Evolutionary conservation across 495 filamentous ascomycete species (phyloP), one percentile per base, ranked within the genome.

Genomic region (Parmelia sp.): DNA sequence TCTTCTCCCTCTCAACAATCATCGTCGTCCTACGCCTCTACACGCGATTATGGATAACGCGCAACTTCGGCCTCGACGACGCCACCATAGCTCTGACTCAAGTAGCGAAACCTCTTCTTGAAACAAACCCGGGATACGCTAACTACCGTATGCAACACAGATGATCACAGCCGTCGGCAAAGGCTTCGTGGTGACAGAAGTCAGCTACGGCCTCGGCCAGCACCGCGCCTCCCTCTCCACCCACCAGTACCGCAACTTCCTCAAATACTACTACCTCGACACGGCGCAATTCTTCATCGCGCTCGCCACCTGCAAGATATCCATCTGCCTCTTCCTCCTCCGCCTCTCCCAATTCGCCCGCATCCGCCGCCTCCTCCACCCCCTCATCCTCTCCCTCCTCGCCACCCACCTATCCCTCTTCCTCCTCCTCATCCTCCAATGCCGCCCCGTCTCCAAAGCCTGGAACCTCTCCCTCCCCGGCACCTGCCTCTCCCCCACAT

Each of bases 251-350:
- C 27, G 53, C 39, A 61, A 58, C n/a, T 68, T 61, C 36, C 58
- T 68, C 31, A 65, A 65, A 49, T 68, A 61, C 47, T 63, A 65
- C 44, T 62, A 57, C 17, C 49, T 66, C 33, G 65, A 66, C 53
- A 61, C 61, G 27, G 58, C 57, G n/a, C 57, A 68, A 44, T 57
- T 64, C 15, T 69, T 69, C 53, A 64, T 75, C 58, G 69, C 62
- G n/a, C 69, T 65, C 59, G 72, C 69, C 19, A 69, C 69, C 31
- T 73, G 72, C 71, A 75, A 77, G 35, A 69, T 67, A 58, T 79
- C 79, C 19, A 82, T 59, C 57, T 72, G 70, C 55, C 65, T 74
- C 36, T 83, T 66, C 64, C 45, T 68, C 4, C 58, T 68, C 3
- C 66, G 66, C 17, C 49, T 68, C 2, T 61, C 66, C 21, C 62